These are phyloP conservation scores for Aspergillus oerlinghausenensis DNA, from an alignment of 2,329 filamentous ascomycete genomes.

Conservation along the genomic window DNA sequence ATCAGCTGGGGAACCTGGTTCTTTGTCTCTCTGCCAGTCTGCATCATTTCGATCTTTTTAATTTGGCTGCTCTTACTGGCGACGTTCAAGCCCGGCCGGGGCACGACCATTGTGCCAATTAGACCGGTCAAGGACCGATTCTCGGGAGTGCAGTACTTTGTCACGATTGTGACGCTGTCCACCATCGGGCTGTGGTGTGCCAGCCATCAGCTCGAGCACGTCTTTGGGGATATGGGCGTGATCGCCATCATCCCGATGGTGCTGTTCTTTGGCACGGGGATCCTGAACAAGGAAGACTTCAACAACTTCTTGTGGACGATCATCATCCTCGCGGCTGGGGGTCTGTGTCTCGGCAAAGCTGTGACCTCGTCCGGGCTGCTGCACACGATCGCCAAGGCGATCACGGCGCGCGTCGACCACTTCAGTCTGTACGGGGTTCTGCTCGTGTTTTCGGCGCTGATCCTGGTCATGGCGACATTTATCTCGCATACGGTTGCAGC, in stretches of 20 bases:
- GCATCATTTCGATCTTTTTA: slow-evolving; percentile 76
- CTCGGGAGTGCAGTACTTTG: slow-evolving; percentile 87
- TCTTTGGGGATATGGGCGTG: slow-evolving; percentile 98
- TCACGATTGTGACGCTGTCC: slow-evolving; percentile 71
- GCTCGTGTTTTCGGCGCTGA: slow-evolving; percentile 77
- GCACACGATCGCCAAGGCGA: slow-evolving; percentile 75
- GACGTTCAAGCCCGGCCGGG: slow-evolving; percentile 78
- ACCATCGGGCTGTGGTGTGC: slow-evolving; percentile 93
- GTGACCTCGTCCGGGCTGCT: slow-evolving; percentile 90
- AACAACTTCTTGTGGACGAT: slow-evolving; percentile 99
- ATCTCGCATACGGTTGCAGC: slow-evolving; percentile 97
- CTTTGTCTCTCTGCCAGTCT: slow-evolving; percentile 90
- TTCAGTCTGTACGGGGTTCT: slow-evolving; percentile 82
- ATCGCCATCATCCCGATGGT: slow-evolving; percentile 94
- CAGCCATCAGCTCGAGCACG: slow-evolving; percentile 76
- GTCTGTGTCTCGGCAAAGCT: slow-evolving; percentile 85
- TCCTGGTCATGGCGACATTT: slow-evolving; percentile 91
- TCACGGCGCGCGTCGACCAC: slow-evolving; percentile 68
- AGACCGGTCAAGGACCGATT: slow-evolving; percentile 85
- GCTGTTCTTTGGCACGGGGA: slow-evolving; percentile 92
- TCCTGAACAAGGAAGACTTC: slow-evolving; percentile 97
- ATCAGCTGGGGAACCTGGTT: slow-evolving; percentile 97
- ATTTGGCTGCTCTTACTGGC: slow-evolving; percentile 86
- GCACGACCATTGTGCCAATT: slow-evolving; percentile 87
- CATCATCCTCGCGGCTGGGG: slow-evolving; percentile 93